Evolutionary conservation across 164 flowering plant species (phyloP).

Genomic region (Sextonia rubra): DNA sequence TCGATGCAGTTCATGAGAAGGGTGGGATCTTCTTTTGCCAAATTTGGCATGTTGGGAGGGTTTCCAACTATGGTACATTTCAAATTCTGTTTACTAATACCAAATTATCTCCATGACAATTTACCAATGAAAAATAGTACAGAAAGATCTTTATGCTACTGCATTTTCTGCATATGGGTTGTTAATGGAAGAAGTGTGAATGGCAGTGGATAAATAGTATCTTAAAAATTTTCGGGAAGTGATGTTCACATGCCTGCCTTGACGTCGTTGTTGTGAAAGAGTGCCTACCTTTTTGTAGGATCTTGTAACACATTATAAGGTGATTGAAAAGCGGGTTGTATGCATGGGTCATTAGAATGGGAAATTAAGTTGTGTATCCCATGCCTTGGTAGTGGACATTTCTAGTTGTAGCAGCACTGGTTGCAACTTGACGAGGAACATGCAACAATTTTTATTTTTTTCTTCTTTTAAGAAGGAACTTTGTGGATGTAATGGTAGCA

Average conservation of each 20-base stretch:
- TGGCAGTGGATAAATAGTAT: neutral
- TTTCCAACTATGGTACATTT: slow-evolving; percentile 20
- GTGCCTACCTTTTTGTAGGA: neutral
- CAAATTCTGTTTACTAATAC: neutral
- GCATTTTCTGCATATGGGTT: no score
- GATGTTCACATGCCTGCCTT: neutral
- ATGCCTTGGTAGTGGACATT: neutral
- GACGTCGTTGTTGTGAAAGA: neutral
- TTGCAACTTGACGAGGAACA: neutral
- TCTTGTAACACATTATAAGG: neutral
- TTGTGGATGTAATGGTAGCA: no score
- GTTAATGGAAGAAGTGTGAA: no score
- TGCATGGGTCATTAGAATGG: neutral
- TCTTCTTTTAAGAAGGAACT: no score
- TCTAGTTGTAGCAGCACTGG: neutral
- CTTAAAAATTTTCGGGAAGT: neutral
- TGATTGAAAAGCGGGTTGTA: neutral
- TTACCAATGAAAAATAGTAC: neutral
- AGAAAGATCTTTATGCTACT: neutral
- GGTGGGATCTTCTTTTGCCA: slow-evolving; percentile 31
- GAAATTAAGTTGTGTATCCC: no score
- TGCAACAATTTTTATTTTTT: neutral
- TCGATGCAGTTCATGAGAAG: slow-evolving; percentile 32
- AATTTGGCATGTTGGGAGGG: slow-evolving; percentile 31
- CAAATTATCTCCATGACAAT: neutral